Conservation (phyloP, 2,329 filamentous ascomycete species). For the Aspergillus pseudoterreus region DNA sequence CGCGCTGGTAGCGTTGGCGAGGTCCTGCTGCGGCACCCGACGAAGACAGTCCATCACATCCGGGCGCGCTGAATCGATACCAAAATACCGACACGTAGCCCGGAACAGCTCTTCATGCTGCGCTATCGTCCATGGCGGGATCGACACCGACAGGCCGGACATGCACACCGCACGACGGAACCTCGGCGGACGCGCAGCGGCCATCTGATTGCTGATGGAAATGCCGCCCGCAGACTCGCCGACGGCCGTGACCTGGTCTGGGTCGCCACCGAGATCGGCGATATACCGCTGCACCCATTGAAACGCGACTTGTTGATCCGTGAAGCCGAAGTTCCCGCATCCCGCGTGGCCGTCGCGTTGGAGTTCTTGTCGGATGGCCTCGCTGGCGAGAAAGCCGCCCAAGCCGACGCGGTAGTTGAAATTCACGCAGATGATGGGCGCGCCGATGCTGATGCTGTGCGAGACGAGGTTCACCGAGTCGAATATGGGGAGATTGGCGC, state of each 20-base stretch:
- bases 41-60: conserved; percentile 18
- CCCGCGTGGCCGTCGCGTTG: conserved; percentile 17
- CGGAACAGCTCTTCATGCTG: conserved; percentile 20
- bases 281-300: conserved; percentile 36
- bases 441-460: conserved; percentile 13
- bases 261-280: conserved; percentile 29
- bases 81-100: conserved; percentile 18
- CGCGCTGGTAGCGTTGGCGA: conserved; percentile 20
- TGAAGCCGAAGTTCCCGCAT: conserved; percentile 39
- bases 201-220: conserved; percentile 24
- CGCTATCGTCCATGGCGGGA: conserved; percentile 20
- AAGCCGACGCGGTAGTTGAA: conserved; percentile 27
- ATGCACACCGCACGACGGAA: conserved; percentile 24
- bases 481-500: conserved; percentile 23
- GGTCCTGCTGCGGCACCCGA: conserved; percentile 18
- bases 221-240: conserved; percentile 27
- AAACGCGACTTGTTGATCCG: conserved; percentile 30
- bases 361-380: conserved; percentile 14
- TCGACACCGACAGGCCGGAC: conserved; percentile 20
- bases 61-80: conserved; percentile 11
- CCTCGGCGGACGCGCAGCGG: conserved; percentile 12
- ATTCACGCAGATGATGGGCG: conserved; percentile 21
- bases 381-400: conserved; percentile 21
- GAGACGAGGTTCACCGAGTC: conserved; percentile 24
- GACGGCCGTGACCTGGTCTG: conserved; percentile 26